Conservation (phyloP, 345 rosid genomes). For the Geranium brycei region DNA sequence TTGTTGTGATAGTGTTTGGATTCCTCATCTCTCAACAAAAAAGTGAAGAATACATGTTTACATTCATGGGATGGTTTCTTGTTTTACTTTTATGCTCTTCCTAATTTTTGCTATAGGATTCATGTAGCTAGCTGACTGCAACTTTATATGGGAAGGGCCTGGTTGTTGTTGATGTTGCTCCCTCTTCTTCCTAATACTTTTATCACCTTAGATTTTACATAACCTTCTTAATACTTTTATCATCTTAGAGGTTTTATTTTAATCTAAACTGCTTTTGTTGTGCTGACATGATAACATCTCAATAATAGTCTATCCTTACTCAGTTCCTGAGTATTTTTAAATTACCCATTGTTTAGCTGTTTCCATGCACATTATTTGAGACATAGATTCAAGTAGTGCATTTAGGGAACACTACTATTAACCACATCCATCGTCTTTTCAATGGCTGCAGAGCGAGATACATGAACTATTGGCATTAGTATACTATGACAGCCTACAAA, state of each 20-base stretch:
- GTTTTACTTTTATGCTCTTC: neutral
- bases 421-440: conserved; percentile 8
- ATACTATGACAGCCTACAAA: conserved; percentile 95
- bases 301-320: neutral
- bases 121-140: no score
- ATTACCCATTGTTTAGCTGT: neutral
- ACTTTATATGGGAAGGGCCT: no score
- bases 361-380: neutral
- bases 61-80: neutral
- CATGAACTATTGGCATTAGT: conserved; percentile 91
- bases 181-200: neutral
- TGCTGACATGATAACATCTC: neutral
- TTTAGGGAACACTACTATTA: neutral
- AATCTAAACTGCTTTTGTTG: neutral
- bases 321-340: neutral
- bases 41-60: neutral
- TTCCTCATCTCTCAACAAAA: neutral
- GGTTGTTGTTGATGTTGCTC: no score
- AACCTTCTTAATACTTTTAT: neutral
- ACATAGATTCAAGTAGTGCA: neutral
- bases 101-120: no score
- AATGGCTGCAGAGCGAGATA: conserved; percentile 61
- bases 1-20: neutral
- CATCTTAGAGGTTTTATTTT: neutral
- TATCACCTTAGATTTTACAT: neutral